Evolutionary conservation across 2,329 filamentous ascomycete genomes (phyloP).

Genomic region (Huntiella decipiens): DNA sequence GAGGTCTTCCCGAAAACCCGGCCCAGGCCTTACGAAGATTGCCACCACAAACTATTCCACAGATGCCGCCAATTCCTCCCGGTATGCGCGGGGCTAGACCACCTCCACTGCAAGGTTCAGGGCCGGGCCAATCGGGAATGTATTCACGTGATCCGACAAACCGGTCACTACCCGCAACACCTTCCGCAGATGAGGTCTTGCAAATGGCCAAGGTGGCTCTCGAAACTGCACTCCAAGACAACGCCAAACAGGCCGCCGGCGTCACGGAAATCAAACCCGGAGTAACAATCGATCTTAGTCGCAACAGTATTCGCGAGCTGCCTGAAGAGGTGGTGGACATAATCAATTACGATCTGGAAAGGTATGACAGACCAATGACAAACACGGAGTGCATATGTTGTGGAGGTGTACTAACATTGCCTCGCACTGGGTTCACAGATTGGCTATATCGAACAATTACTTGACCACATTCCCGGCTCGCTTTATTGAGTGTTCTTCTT

Average conservation of each 20-base stretch:
- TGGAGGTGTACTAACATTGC: conserved; percentile 1
- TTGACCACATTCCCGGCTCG: conserved; percentile 49
- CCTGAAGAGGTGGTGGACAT: conserved; percentile 58
- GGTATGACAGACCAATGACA: conserved; percentile 25
- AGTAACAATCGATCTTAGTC: conserved; percentile 60
- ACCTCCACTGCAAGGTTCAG: neutral
- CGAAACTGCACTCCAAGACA: conserved; percentile 45
- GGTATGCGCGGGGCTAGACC: conserved; percentile 3
- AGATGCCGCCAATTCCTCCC: conserved; percentile 20
- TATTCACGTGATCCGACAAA: neutral
- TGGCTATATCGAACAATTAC: conserved; percentile 67
- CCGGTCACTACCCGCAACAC: conserved; percentile 27
- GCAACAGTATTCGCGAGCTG: conserved; percentile 51
- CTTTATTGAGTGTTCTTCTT: conserved; percentile 56
- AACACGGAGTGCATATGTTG: conserved; percentile 4
- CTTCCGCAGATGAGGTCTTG: conserved; percentile 35
- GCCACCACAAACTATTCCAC: conserved; percentile 21
- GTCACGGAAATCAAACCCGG: conserved; percentile 43
- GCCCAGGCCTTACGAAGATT: conserved; percentile 15
- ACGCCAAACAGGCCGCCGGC: conserved; percentile 39
- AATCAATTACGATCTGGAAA: conserved; percentile 54
- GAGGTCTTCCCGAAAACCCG: conserved; percentile 24
- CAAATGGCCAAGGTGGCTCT: conserved; percentile 47
- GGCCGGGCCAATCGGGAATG: conserved; percentile 14
- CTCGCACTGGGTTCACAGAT: conserved; percentile 24